Evolutionary conservation across 345 rosid species (phyloP), one percentile per base, ranked within the genome.

Genomic region (Syzygium jambos): DNA sequence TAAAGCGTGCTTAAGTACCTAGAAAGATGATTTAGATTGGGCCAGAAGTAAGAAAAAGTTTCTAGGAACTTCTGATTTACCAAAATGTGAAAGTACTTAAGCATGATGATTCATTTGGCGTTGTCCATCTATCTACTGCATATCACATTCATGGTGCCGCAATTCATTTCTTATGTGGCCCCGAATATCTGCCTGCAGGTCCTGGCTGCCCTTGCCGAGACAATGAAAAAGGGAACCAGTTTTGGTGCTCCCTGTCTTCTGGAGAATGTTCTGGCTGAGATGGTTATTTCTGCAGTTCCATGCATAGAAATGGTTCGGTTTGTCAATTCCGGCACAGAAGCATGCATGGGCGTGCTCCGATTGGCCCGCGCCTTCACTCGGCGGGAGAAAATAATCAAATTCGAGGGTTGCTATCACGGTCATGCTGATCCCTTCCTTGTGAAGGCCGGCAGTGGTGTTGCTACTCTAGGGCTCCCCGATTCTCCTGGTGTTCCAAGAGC

Each of bases 241-340:
- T 97, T 97, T 93, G 99, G 99, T 41, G 99, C 99, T 88, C 99
- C 99, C 78, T 97, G 99, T 91, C 97, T 97, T 89, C 92, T 94
- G 51, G 99, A 97, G 95, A 97, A 97, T 91, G 92, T 90, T 87
- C 87, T 96, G 77, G 98, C 99, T 1, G 97, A 95, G 92, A 94
- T 96, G 98, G 99, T 96, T 46, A 95, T 95, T 85, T 92, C 97
- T n/a, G 99, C 99, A 77, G 99, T 96, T 90, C 99, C 98, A 9
- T 89, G 94, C 92, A 95, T 97, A 86, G 98, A 97, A 89, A 97
- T 95, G 99, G 99, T 95, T 61, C 96, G 99, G 51, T 97, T 97
- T 84, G 98, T 96, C 52, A 96, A 95, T 87, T 97, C 98, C 0
- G 99, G 98, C 61, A 97, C 98, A 11, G 99, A 98, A 90, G 99